Conservation (phyloP, 768 basidiomycete species). For the Russula emetica region DNA sequence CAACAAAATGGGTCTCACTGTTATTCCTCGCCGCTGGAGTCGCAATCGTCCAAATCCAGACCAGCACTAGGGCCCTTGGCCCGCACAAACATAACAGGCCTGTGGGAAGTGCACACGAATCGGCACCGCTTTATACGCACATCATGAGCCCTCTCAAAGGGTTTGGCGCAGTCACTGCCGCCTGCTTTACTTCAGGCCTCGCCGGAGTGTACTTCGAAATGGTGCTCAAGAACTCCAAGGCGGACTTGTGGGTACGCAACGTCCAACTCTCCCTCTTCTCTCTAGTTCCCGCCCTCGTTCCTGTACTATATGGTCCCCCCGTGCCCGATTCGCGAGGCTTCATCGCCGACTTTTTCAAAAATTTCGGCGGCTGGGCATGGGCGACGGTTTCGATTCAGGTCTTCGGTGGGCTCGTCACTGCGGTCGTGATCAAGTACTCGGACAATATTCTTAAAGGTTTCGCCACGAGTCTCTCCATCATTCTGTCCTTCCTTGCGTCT, state of each 20-base stretch:
- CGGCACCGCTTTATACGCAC: constrained; percentile 53
- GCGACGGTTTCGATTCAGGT: constrained; percentile 88
- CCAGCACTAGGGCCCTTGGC: constrained; percentile 38
- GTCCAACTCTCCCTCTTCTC: constrained; percentile 87
- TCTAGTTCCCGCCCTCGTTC: constrained; percentile 81
- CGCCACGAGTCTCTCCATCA: constrained; percentile 89
- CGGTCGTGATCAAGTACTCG: constrained; percentile 94
- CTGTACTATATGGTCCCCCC: constrained; percentile 59
- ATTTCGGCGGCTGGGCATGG: constrained; percentile 96
- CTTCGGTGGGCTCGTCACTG: constrained; percentile 88
- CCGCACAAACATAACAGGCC: constrained; percentile 36
- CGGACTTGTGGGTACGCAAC: constrained; percentile 88
- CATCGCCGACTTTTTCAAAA: constrained; percentile 61
- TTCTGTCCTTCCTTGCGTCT: constrained; percentile 90
- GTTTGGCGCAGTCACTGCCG: constrained; percentile 75
- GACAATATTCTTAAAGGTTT: constrained; percentile 98
- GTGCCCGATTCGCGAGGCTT: constrained; percentile 45
- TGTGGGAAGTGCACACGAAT: constrained; percentile 69
- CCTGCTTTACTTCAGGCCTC: constrained; percentile 86
- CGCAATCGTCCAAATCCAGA: constrained; percentile 92
- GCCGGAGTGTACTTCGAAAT: constrained; percentile 95
- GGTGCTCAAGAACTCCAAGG: constrained; percentile 79
- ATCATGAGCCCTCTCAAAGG: constrained; percentile 81
- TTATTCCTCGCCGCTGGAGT: constrained; percentile 89
- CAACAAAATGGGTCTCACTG: constrained; percentile 81